phyloP scores from a whole-genome alignment of 192 early-diverging fungal species.

The Linderina pennispora region DNA sequence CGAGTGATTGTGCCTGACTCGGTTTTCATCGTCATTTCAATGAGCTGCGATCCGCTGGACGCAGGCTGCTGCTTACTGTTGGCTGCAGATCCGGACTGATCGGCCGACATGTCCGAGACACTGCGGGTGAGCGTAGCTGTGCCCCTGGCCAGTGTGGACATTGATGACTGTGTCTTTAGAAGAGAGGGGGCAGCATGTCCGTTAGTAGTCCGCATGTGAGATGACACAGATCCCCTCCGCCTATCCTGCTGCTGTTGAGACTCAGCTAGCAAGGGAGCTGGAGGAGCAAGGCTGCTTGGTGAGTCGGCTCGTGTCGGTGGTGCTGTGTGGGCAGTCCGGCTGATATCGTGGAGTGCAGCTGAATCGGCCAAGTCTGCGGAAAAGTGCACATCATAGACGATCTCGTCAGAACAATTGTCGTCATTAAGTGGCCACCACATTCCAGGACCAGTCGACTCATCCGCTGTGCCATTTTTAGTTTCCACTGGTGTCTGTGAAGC shows the following conservation, averaged over 20 bases:
- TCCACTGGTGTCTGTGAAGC: too few species aligned
- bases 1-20: slow-evolving; percentile 40
- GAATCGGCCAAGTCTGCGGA: slow-evolving; percentile 8
- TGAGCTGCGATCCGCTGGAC: slow-evolving; percentile 22
- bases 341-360: not conserved
- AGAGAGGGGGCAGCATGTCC: not conserved
- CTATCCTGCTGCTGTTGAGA: not conserved
- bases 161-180: too few species aligned
- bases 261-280: slow-evolving; percentile 11
- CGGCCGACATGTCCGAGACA: slow-evolving; percentile 22
- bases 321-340: not conserved
- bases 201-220: not conserved
- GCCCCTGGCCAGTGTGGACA: too few species aligned
- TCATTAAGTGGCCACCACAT: slow-evolving; percentile 50
- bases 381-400: slow-evolving; percentile 35
- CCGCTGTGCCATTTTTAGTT: too few species aligned
- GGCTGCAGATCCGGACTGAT: slow-evolving; percentile 3
- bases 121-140: slow-evolving; percentile 15
- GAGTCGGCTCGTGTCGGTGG: not conserved
- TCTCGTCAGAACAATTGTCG: slow-evolving; percentile 44
- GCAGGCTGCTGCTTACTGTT: slow-evolving; percentile 3
- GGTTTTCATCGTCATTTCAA: slow-evolving; percentile 42
- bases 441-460: slow-evolving; percentile 22
- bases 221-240: slow-evolving; percentile 41
- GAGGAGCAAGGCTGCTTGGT: slow-evolving; percentile 7